Evolutionary conservation across 2,329 filamentous ascomycete species (phyloP), one percentile per base, ranked within the genome.

Genomic region (Calonectria leucothoes): DNA sequence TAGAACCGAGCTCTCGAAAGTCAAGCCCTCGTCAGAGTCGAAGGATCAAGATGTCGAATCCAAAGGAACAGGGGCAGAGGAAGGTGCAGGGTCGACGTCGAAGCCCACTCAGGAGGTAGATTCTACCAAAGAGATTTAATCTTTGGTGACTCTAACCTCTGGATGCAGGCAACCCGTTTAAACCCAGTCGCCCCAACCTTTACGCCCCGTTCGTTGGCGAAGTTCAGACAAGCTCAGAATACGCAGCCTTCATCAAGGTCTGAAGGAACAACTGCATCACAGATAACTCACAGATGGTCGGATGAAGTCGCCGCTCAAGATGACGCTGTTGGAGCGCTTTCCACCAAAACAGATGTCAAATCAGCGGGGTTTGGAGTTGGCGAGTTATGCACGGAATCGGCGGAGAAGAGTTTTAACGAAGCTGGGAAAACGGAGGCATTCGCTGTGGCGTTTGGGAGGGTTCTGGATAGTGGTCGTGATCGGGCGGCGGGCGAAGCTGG

Each of bases 111-210:
- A 87, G 86, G 88, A 90, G 87, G 89, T 90, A 88, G 84, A 86
- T 83, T 84, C 82, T 83, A 73, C 75, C 70, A 73, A 78, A 80
- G 79, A 71, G 33, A 74, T 71, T 29, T 80, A 79, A 66, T 70
- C 78, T 80, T 80, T 79, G 78, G 74, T 76, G 83, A 86, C 84
- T 84, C 85, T 87, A 82, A 88, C 82, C 81, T 83, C 80, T 82
- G 77, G 73, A 79, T 83, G 77, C 82, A 91, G 88, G 87, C 84
- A 82, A 88, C 85, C 74, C 89, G 85, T 79, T 83, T 91, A 77
- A 91, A 91, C 82, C 90, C 90, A 37, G 84, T 87, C 77, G 90
- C 90, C 33, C 86, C 88, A 55, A 87, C 87, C 67, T 91, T 91
- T 74, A 91, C 89, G 1, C 89, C 90, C 61, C 86, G 86, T 31